Conservation (phyloP, 1,284 basidiomycete genomes). For the Wolfiporia cocos region DNA sequence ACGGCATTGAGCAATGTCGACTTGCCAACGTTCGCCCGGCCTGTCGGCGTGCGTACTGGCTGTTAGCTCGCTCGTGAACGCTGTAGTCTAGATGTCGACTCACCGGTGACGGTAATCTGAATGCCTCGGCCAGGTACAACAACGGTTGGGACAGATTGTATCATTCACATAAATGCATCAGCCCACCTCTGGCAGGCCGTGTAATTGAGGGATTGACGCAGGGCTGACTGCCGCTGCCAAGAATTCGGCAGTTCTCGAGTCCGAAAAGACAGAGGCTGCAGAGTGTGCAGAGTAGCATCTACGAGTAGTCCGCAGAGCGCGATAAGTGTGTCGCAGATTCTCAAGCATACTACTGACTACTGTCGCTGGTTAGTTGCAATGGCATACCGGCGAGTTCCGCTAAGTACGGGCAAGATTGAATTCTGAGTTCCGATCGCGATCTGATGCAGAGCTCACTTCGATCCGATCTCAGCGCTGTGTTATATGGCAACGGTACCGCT, state of each 20-base stretch:
- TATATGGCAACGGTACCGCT: too few species aligned
- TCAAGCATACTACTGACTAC: neutral
- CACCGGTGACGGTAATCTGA: constrained; percentile 30
- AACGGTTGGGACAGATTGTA: neutral
- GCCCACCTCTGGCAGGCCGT: constrained; percentile 45
- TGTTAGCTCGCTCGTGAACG: neutral
- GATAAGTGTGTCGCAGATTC: neutral
- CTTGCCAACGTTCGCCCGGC: constrained; percentile 64
- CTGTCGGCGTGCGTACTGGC: constrained; percentile 16
- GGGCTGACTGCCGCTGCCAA: constrained; percentile 35
- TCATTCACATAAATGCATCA: too few species aligned
- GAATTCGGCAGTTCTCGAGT: constrained; percentile 37
- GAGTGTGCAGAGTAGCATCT: neutral
- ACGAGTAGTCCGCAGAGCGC: neutral
- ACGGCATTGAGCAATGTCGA: constrained; percentile 68
- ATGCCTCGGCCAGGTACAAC: neutral
- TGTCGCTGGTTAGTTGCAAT: too few species aligned
- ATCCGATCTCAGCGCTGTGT: neutral
- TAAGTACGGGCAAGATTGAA: neutral
- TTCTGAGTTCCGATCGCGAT: neutral
- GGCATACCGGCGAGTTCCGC: too few species aligned
- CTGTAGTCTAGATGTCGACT: neutral
- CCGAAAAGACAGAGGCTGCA: constrained; percentile 22
- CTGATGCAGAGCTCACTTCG: neutral
- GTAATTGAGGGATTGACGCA: constrained; percentile 35